phyloP scores from a whole-genome alignment of 768 basidiomycete genomes.

The Suillus decipiens region DNA sequence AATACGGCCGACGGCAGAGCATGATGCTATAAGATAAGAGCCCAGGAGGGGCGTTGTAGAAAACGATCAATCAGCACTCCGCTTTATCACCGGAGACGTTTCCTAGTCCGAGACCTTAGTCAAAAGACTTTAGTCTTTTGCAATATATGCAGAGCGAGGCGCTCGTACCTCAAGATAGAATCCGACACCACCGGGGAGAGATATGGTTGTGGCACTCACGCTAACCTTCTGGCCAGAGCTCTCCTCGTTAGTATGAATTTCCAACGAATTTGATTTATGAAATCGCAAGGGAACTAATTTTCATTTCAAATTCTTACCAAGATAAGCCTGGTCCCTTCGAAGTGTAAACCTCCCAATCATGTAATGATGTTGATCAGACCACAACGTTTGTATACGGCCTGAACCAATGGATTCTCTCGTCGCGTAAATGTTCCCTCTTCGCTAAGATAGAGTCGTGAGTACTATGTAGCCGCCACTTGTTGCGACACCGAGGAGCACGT shows the following conservation, averaged over 20 bases:
- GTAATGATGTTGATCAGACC: neutral
- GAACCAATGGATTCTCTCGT: neutral
- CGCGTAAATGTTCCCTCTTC: neutral
- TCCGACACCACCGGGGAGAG: neutral
- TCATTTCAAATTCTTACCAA: slow-evolving; percentile 2
- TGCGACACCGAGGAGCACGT: neutral
- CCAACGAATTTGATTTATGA: slow-evolving; percentile 8
- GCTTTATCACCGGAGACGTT: neutral
- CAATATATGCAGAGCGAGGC: neutral
- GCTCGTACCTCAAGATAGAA: neutral
- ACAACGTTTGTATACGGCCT: neutral
- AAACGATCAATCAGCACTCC: slow-evolving; percentile 1
- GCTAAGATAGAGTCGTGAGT: neutral
- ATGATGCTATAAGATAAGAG: slow-evolving; percentile 4
- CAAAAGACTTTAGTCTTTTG: neutral
- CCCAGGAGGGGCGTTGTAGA: neutral
- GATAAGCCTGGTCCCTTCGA: neutral
- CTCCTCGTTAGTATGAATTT: slow-evolving; percentile 2
- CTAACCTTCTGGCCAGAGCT: neutral
- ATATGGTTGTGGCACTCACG: too few relatives aligned
- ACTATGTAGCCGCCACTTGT: neutral
- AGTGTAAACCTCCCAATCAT: neutral
- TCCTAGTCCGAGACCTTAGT: neutral
- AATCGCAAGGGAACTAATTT: slow-evolving; percentile 1
- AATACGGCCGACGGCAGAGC: slow-evolving; percentile 4